phyloP scores from a whole-genome alignment of 768 basidiomycete genomes.

The Lenzites betulinus region DNA sequence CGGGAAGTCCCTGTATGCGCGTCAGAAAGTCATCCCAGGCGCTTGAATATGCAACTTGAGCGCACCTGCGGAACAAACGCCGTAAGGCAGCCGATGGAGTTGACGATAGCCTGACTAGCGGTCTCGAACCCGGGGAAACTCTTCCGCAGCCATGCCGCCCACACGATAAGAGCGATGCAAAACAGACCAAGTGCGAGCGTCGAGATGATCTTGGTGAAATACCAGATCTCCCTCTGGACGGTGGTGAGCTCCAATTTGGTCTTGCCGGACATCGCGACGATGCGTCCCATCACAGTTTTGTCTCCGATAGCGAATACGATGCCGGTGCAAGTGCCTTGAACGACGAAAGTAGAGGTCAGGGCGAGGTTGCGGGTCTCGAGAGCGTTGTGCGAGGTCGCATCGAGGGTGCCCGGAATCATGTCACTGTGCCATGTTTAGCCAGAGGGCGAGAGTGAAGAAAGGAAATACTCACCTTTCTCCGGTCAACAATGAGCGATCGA shows the following conservation, averaged over 20 bases:
- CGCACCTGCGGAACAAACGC: slow-evolving; percentile 56
- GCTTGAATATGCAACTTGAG: not conserved
- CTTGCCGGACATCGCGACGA: slow-evolving; percentile 54
- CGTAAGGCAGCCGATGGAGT: slow-evolving; percentile 55
- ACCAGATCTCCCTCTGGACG: slow-evolving; percentile 49
- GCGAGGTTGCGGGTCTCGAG: slow-evolving; percentile 58
- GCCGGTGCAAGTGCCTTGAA: slow-evolving; percentile 50
- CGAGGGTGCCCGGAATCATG: slow-evolving; percentile 46
- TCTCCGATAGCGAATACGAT: slow-evolving; percentile 53
- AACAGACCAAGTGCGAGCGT: slow-evolving; percentile 42
- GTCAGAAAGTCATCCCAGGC: slow-evolving; percentile 18
- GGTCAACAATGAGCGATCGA: slow-evolving; percentile 68
- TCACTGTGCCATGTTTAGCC: slow-evolving; percentile 37
- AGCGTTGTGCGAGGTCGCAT: slow-evolving; percentile 36
- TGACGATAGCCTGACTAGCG: slow-evolving; percentile 52
- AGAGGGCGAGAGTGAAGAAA: slow-evolving; percentile 34
- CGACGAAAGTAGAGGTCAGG: slow-evolving; percentile 56
- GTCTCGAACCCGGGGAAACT: slow-evolving; percentile 48
- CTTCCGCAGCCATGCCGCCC: slow-evolving; percentile 42
- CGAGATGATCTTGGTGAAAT: slow-evolving; percentile 56
- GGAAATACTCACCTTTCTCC: slow-evolving; percentile 49
- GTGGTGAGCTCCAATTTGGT: slow-evolving; percentile 49
- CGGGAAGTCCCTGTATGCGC: slow-evolving; percentile 34
- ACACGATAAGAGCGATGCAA: slow-evolving; percentile 41
- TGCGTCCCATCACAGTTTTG: slow-evolving; percentile 47